Base-by-base conservation (phyloP, 371 early-diverging fungal genomes). In the Mucor saturninus region DNA sequence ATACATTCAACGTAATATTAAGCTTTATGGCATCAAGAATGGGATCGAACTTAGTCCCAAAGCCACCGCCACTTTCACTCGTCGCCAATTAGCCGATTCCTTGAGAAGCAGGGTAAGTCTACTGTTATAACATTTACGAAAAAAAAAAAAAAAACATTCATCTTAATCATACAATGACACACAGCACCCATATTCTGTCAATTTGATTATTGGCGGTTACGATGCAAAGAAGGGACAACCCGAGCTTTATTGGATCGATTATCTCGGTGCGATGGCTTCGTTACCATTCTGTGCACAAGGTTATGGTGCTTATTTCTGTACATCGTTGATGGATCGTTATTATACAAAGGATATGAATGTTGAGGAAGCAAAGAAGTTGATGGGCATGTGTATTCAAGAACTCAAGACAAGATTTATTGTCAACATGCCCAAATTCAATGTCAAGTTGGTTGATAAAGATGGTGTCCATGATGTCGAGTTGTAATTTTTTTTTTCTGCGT, bases 261-360 rank as follows among this genome's bases (percentile, higher is more conserved):
- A 98, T 73, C 79, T 97, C 65, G 91, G 93, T 21, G 83, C 93
- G 2, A 82, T 88, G 80, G 86, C 89, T 28, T 86, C 89, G 63
- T 82, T 95, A 43, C 90, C 92, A 38, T 97, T 87, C 78, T 97
- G 93, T 21, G 92, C 94, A 54, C 98, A 98, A 69, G 98, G 98
- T 7, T 95, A 96, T 65, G 93, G 93, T 46, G 81, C 93, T 21
- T 96, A 93, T 84, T 96, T 96, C 78, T 84, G 90, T 69, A 85
- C 91, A 75, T 93, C 96, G 46, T 82, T 95, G 29, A 86, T 98
- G 91, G 98, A 98, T 84, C 89, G 94, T 53, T 91, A 95, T 79
- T 94, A 97, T 84, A 83, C 83, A 48, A 76, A 85, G n/a, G 89
- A 93, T 65, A 81, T 98, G 81, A 73, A 87, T 38, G 73, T 93